Percentiles rank a stretch among this genome's conserved stretches.
These are phyloP conservation scores for Russula ochroleuca DNA, from an alignment of 768 basidiomycete species.

Conservation along the genomic window DNA sequence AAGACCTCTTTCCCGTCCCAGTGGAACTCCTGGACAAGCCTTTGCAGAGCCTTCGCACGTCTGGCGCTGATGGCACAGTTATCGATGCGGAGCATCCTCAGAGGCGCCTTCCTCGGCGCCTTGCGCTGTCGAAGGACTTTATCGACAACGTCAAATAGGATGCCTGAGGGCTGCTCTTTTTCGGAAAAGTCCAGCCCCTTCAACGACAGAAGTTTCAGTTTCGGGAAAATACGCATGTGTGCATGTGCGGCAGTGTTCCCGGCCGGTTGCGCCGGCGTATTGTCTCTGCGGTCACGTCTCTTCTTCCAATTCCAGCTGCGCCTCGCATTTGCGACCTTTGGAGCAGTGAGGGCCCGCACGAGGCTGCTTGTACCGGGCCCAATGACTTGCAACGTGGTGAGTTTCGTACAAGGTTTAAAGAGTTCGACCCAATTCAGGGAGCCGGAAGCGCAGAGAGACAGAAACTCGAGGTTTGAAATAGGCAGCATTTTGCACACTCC, in stretches of 20 bases:
- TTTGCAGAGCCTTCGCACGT: neutral
- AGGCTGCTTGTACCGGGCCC: constrained; percentile 5
- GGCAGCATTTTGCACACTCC: constrained; percentile 1
- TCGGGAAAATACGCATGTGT: neutral
- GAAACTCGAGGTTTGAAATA: constrained; percentile 3
- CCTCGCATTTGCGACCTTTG: neutral
- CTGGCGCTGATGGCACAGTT: neutral
- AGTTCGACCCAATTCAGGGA: constrained; percentile 1
- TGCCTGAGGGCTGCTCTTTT: neutral
- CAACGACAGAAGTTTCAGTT: constrained; percentile 2
- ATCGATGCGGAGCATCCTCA: constrained; percentile 3
- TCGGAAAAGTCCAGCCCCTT: neutral
- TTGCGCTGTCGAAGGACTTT: neutral
- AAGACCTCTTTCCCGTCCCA: neutral
- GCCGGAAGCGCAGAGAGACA: neutral
- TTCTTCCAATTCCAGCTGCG: neutral
- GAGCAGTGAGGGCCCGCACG: constrained; percentile 4
- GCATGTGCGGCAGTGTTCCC: neutral
- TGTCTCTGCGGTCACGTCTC: neutral
- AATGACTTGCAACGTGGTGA: constrained; percentile 3
- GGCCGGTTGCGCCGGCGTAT: neutral
- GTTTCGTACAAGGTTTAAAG: constrained; percentile 5
- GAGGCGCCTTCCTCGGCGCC: neutral
- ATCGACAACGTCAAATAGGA: neutral
- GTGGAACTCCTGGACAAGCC: neutral